These are phyloP conservation scores for Biscogniauxia marginata DNA, from an alignment of 2,329 filamentous ascomycete genomes.

Conservation along the genomic window DNA sequence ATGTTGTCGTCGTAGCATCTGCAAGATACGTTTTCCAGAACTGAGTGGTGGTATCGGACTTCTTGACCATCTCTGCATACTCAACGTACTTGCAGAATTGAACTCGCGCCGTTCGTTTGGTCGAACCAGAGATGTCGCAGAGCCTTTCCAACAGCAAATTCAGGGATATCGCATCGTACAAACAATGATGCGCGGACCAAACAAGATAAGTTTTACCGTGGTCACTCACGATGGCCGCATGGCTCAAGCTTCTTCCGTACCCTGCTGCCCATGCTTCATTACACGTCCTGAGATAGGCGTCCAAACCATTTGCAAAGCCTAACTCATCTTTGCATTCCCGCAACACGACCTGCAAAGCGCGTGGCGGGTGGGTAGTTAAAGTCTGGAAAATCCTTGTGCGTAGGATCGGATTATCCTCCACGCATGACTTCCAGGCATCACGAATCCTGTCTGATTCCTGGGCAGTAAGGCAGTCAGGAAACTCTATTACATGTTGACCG, in stretches of 20 bases:
- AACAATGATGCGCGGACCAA: background rate
- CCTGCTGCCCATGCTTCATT: background rate
- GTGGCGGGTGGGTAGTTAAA: background rate
- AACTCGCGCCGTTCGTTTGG: background rate
- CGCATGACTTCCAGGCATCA: background rate
- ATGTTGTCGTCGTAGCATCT: background rate
- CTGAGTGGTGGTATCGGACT: background rate
- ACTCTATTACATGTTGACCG: background rate
- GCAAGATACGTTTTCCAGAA: background rate
- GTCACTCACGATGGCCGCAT: background rate
- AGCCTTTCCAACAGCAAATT: background rate
- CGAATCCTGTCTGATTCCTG: background rate
- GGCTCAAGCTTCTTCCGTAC: background rate
- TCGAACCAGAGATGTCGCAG: background rate
- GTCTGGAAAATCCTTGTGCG: background rate
- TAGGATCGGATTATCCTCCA: background rate
- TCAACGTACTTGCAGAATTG: background rate
- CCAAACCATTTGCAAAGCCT: background rate
- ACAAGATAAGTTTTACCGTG: background rate
- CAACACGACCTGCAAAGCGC: background rate
- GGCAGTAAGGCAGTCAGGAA: background rate
- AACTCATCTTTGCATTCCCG: background rate
- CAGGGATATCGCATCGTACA: background rate
- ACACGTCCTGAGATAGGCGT: background rate
- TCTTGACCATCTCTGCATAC: background rate